Conservation (phyloP, 306 rosid species). For the Quercus glauca region DNA sequence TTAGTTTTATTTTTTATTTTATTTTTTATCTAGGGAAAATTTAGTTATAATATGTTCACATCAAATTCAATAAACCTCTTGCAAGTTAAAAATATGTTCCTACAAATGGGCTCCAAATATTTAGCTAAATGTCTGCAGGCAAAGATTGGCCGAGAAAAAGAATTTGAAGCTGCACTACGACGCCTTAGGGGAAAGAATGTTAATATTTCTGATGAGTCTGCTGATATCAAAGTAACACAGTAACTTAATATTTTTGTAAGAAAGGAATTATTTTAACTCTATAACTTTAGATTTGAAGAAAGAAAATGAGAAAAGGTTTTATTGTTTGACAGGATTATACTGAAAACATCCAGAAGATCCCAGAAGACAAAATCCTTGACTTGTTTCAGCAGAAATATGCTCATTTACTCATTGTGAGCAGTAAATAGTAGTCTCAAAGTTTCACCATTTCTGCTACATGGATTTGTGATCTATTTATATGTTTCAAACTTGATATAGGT, state of each 20-base stretch:
- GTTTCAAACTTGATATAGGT: not conserved
- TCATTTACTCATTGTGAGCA: constrained; percentile 22
- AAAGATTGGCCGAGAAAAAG: constrained; percentile 22
- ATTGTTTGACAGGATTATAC: constrained; percentile 4
- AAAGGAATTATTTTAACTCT: no score
- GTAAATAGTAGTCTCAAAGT: no score
- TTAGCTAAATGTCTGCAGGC: constrained; percentile 25
- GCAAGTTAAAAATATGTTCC: no score
- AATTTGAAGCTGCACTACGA: constrained; percentile 26
- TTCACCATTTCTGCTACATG: no score
- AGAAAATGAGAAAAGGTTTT: not conserved
- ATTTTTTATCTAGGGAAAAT: no score
- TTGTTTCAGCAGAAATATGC: constrained; percentile 35
- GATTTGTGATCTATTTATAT: not conserved
- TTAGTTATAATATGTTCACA: no score
- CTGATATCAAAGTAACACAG: constrained; percentile 35
- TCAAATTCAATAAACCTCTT: no score
- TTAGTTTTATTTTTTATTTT: no score
- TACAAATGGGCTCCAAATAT: no score
- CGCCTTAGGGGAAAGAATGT: constrained; percentile 35
- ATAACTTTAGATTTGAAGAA: no score
- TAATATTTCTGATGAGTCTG: constrained; percentile 28
- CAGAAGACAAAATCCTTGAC: constrained; percentile 17
- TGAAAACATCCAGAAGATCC: constrained; percentile 7
- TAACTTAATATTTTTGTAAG: no score